phyloP scores from a whole-genome alignment of 805 yeast species.

The Pichia exigua region DNA sequence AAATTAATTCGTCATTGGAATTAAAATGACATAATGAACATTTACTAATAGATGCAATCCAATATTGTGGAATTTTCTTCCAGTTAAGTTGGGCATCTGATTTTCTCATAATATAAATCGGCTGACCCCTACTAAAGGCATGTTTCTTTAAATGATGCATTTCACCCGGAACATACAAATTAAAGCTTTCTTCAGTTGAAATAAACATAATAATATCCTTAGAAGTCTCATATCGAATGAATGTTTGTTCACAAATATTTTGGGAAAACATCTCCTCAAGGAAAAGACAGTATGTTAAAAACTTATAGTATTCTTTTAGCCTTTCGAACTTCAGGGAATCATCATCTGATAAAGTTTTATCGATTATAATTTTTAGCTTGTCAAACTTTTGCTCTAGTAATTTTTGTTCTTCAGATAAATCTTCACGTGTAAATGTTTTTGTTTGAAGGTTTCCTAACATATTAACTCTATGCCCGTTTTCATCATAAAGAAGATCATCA shows the following conservation, averaged over 20 bases:
- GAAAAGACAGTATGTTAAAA: conserved; percentile 53
- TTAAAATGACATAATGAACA: conserved; percentile 20
- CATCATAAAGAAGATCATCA: neutral
- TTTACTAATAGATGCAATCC: conserved; percentile 46
- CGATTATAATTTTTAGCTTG: conserved; percentile 14
- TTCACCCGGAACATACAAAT: conserved; percentile 40
- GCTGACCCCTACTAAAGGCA: conserved; percentile 53
- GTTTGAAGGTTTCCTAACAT: neutral
- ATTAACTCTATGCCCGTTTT: neutral
- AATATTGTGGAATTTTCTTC: conserved; percentile 30
- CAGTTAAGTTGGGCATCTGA: conserved; percentile 32
- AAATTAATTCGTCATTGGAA: conserved; percentile 12
- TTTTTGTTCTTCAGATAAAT: neutral
- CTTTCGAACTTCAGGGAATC: conserved; percentile 32
- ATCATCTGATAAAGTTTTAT: conserved; percentile 13
- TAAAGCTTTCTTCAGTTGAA: conserved; percentile 39
- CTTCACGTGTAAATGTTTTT: neutral
- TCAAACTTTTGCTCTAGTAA: conserved; percentile 2
- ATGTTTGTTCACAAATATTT: conserved; percentile 38
- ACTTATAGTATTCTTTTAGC: conserved; percentile 44
- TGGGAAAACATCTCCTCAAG: conserved; percentile 50
- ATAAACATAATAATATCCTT: conserved; percentile 31
- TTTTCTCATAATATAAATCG: conserved; percentile 40
- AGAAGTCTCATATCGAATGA: conserved; percentile 27
- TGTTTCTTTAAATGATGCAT: conserved; percentile 44